Evolutionary conservation across 108 stramenopile genomes (phyloP).

Genomic region (Epithemia pelagica): DNA sequence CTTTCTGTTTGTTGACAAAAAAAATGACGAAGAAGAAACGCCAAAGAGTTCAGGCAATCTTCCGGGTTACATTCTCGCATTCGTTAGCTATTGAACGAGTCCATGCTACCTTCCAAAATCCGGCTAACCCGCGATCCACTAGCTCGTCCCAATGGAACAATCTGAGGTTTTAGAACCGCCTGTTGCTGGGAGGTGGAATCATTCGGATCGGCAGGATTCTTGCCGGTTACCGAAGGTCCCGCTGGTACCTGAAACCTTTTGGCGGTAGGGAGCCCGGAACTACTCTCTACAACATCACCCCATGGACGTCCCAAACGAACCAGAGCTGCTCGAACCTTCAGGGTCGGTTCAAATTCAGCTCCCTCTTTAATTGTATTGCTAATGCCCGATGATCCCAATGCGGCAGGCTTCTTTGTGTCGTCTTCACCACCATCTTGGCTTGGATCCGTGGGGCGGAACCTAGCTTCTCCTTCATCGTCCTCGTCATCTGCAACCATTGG

Average conservation of each 20-base stretch:
- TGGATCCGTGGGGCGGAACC: not conserved
- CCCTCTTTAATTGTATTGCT: not conserved
- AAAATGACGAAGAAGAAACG: no score
- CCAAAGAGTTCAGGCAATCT: no score
- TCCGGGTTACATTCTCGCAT: no score
- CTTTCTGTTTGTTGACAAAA: no score
- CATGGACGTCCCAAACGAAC: conserved; percentile 32
- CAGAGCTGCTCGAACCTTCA: conserved; percentile 34
- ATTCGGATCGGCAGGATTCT: not conserved
- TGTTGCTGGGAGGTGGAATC: not conserved
- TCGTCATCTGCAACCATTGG: not conserved
- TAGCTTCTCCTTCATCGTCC: not conserved
- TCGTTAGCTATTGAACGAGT: conserved; percentile 4
- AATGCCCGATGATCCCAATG: not conserved
- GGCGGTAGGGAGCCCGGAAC: not conserved
- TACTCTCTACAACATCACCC: conserved; percentile 35
- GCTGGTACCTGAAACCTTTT: conserved; percentile 16
- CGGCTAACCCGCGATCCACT: conserved; percentile 70
- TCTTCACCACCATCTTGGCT: not conserved
- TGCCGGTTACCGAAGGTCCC: conserved; percentile 5
- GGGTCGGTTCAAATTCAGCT: not conserved
- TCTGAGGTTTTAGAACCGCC: conserved; percentile 3
- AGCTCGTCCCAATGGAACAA: conserved; percentile 60
- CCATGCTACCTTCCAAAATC: conserved; percentile 60
- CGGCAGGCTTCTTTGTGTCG: not conserved